These are phyloP conservation scores for Leccinum obscurum DNA, from an alignment of 768 basidiomycete species.

Conservation along the genomic window DNA sequence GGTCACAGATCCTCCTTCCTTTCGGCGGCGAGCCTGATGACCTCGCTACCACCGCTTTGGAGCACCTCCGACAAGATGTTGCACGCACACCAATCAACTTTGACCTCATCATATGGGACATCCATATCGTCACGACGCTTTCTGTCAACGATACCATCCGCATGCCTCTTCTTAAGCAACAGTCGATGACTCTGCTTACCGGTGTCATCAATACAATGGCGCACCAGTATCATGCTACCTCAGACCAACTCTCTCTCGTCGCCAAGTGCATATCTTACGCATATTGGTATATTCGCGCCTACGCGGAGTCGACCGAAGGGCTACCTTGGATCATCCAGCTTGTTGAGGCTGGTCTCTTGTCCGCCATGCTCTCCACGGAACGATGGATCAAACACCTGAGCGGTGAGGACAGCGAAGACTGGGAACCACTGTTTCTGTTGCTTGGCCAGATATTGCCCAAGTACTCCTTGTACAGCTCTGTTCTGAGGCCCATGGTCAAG, in stretches of 20 bases:
- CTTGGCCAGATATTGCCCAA: slow-evolving; percentile 27
- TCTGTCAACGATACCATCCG: slow-evolving; percentile 29
- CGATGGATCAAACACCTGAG: slow-evolving; percentile 26
- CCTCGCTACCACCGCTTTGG: slow-evolving; percentile 25
- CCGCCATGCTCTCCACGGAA: slow-evolving; percentile 27
- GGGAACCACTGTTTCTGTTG: slow-evolving; percentile 30
- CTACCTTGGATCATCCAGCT: slow-evolving; percentile 27
- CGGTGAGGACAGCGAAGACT: slow-evolving; percentile 25
- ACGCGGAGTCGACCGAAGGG: slow-evolving; percentile 28
- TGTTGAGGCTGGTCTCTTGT: slow-evolving; percentile 26
- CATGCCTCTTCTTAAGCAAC: slow-evolving; percentile 22
- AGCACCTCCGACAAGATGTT: slow-evolving; percentile 27
- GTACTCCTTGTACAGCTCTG: slow-evolving; percentile 27
- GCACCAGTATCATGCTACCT: slow-evolving; percentile 1
- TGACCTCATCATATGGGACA: slow-evolving; percentile 32
- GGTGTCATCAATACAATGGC: slow-evolving; percentile 19
- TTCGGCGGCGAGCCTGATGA: slow-evolving; percentile 19
- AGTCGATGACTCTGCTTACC: slow-evolving; percentile 21
- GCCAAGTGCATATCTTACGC: slow-evolving; percentile 30
- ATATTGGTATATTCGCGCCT: slow-evolving; percentile 32
- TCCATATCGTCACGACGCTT: slow-evolving; percentile 28
- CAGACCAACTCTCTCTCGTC: slow-evolving; percentile 9
- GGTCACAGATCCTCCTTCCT: slow-evolving; percentile 20
- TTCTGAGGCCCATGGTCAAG: slow-evolving; percentile 19
- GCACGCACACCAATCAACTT: slow-evolving; percentile 22